Conservation (phyloP, 306 rosid genomes). For the Quercus engelmannii region DNA sequence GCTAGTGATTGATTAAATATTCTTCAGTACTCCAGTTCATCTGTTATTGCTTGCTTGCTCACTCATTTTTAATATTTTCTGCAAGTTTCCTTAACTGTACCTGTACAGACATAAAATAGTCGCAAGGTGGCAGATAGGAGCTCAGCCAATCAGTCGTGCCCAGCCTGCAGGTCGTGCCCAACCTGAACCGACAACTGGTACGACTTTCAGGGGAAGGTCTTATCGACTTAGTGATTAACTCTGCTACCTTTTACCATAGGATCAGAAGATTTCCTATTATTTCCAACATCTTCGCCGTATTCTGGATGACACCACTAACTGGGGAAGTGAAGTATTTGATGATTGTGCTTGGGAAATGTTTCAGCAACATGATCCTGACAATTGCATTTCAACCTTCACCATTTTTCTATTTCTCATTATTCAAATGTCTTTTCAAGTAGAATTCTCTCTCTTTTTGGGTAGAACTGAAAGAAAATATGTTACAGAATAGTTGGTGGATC, state of each 20-base stretch:
- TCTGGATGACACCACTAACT: slow-evolving; percentile 28
- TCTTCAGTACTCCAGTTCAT: background rate
- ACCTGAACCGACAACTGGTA: slow-evolving; percentile 50
- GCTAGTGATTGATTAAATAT: background rate
- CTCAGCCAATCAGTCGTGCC: slow-evolving; percentile 16
- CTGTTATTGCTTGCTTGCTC: background rate
- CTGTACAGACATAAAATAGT: slow-evolving; percentile 62
- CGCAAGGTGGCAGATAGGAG: slow-evolving; percentile 79
- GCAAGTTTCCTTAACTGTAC: slow-evolving; percentile 42
- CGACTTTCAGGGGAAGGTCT: slow-evolving; percentile 82
- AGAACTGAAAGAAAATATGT: background rate
- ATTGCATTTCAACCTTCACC: background rate
- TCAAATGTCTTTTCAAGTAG: background rate
- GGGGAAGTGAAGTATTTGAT: slow-evolving; percentile 10
- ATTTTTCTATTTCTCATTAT: background rate
- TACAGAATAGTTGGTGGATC: background rate
- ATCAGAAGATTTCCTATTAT: background rate
- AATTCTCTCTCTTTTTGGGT: background rate
- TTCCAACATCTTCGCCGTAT: slow-evolving; percentile 4
- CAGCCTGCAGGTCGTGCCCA: slow-evolving; percentile 45
- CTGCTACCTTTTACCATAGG: background rate
- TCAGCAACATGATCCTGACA: slow-evolving; percentile 4
- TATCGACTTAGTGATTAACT: slow-evolving; percentile 56
- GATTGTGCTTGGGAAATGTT: background rate
- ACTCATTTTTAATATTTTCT: background rate